Evolutionary conservation across 495 filamentous ascomycete species (phyloP), one percentile per base, ranked within the genome.

Genomic region (Penicillium psychrofluorescens): DNA sequence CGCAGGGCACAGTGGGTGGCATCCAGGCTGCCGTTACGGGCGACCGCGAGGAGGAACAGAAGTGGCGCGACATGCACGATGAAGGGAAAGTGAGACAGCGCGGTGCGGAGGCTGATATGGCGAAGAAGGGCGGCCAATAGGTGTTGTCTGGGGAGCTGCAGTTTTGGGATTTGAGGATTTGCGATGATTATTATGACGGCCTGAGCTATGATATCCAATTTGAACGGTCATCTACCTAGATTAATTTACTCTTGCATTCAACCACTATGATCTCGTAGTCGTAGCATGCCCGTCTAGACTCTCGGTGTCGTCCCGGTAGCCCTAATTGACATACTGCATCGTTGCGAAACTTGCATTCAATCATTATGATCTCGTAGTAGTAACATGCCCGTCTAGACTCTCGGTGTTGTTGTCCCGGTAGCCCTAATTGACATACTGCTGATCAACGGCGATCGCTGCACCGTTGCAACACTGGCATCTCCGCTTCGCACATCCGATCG

Each of bases 31-130:
- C 80, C 13, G 43, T 94, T 8, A 83, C 79, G 7, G 89, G 90
- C 15, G 83, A 97, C 58, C 59, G 67, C 6, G 67, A 67, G 29
- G 76, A 76, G 35, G 72, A 94, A 70, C 46, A 61, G 55, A 69
- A 77, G 51, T 79, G 75, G 38, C 70, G 81, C 62, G 56, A 77
- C 36, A 71, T 83, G 59, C 91, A 95, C 53, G 90, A 94, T 58
- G 64, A 76, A 52, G 91, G 90, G 30, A 96, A 95, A 79, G 89
- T 85, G 16, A 71, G 77, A 58, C 84, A 95, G 73, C 74, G 90
- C 10, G 84, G 90, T 41, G 90, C 83, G 9, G 90, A 95, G 78
- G 65, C 69, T 16, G 90, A 95, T 60, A 78, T 95, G 44, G 63
- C 80, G 53, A 90, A 88, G 78, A 75, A 84, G 68, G 61, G 50